phyloP scores from a whole-genome alignment of 2,329 filamentous ascomycete species.

The Thermomyces lanuginosus region DNA sequence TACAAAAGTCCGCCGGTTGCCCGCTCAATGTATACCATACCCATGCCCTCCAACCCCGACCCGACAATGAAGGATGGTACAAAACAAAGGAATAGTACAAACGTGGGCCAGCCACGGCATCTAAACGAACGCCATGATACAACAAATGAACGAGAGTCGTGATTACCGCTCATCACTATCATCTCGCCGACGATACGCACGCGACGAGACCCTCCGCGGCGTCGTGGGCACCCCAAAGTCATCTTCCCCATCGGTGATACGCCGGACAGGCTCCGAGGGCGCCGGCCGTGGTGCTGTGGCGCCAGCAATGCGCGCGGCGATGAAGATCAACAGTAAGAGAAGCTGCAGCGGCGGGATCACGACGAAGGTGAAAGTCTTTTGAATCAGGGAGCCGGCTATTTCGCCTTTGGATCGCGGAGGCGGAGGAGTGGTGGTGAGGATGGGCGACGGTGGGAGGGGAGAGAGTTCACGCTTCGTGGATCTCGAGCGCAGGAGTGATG shows the following conservation, averaged over 20 bases:
- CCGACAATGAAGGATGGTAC: not conserved
- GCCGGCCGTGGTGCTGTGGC: slow-evolving; percentile 13
- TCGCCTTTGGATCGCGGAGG: slow-evolving; percentile 33
- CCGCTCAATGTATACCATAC: too few relatives aligned
- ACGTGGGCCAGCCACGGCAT: slow-evolving; percentile 1
- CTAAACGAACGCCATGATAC: too few relatives aligned
- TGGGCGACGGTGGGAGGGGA: slow-evolving; percentile 51
- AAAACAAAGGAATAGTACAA: not conserved
- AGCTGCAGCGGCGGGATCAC: slow-evolving; percentile 67
- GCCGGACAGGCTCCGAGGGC: slow-evolving; percentile 1
- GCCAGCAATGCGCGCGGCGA: slow-evolving; percentile 56
- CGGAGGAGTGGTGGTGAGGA: slow-evolving; percentile 37
- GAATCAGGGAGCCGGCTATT: slow-evolving; percentile 49
- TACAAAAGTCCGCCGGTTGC: too few relatives aligned
- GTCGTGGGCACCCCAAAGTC: slow-evolving; percentile 25
- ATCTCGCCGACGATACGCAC: too few relatives aligned
- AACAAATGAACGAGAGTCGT: too few relatives aligned
- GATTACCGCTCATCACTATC: too few relatives aligned
- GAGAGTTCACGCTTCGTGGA: slow-evolving; percentile 43
- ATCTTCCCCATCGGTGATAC: slow-evolving; percentile 13
- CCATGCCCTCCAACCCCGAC: too few relatives aligned
- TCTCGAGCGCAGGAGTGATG: too few relatives aligned
- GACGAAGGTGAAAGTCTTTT: slow-evolving; percentile 61
- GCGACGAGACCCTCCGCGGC: too few relatives aligned
- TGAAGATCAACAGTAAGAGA: slow-evolving; percentile 61